Base-by-base conservation (phyloP, 2,329 filamentous ascomycete species). In the Trichophyton simii region DNA sequence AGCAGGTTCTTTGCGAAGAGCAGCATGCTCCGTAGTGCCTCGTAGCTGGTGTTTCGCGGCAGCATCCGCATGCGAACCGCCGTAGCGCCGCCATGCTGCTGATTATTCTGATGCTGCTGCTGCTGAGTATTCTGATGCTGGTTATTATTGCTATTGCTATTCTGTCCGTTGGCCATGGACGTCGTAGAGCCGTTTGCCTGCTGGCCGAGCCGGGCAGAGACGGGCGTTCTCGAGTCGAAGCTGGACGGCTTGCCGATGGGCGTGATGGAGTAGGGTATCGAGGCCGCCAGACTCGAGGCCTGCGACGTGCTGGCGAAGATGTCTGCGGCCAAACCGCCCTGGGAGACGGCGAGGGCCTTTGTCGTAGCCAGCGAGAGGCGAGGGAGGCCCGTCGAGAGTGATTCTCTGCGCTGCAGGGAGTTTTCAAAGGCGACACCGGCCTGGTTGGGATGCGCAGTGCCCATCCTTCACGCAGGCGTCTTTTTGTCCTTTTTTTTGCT, bases 1-100 rank as follows among this genome's bases (percentile, higher is more conserved):
- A 84, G 73, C 57, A 86, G 76, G 64, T 86, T 83, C 66, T 83
- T 82, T 20, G 83, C 82, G 66, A 87, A 86, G n/a, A 85, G 76
- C 4, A 87, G 75, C 76, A 87, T 84, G 69, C 81, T 83, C 65
- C 80, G 79, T 61, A 87, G 76, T 18, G 80, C 77, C 64, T 85
- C 83, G 58, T 77, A 72, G 67, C 79, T 82, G 50, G 80, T 85
- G 69, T 79, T 83, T 63, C 76, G 78, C 3, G 83, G 82, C 13
- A 87, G 75, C 66, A 80, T 82, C 68, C 82, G 82, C 73, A 87
- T 77, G 61, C 83, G 71, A 63, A 87, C 77, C 54, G 76, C 72
- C 54, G 74, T 71, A 59, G 69, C 70, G 20, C 67, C 70, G 52
- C 62, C 65, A n/a, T 52, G 46, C 42, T 46, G 42, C 15, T n/a